phyloP scores from a whole-genome alignment of 2,329 filamentous ascomycete genomes.

The Colletotrichum abscissum region DNA sequence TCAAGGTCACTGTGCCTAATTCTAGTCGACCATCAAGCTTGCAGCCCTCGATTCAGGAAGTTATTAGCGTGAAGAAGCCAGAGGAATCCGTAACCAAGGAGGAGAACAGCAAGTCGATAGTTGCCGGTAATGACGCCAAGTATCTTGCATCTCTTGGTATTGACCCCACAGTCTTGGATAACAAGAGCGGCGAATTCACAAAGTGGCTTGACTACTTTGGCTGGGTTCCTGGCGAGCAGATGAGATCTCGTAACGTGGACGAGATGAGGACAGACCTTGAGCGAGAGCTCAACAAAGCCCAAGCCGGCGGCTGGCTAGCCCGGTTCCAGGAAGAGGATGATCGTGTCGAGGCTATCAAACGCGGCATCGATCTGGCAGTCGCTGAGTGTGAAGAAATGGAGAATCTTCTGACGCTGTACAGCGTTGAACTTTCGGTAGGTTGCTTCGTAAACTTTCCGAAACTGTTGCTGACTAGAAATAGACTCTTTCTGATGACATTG shows the following conservation, averaged over 20 bases:
- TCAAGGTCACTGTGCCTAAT: conserved; percentile 66
- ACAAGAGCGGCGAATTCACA: conserved; percentile 82
- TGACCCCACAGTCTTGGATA: conserved; percentile 80
- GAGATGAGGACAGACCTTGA: conserved; percentile 86
- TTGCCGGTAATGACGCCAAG: conserved; percentile 80
- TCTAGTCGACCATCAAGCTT: conserved; percentile 52
- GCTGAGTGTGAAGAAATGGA: conserved; percentile 96
- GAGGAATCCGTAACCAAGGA: conserved; percentile 51
- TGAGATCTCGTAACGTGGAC: conserved; percentile 80
- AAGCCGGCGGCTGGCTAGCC: conserved; percentile 92
- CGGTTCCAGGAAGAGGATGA: conserved; percentile 89
- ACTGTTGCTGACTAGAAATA: conserved; percentile 51
- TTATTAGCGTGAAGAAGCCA: conserved; percentile 31
- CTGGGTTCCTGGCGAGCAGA: conserved; percentile 82
- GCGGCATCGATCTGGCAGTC: conserved; percentile 88
- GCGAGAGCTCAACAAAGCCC: conserved; percentile 87
- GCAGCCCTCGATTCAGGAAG: conserved; percentile 51
- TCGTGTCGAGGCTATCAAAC: conserved; percentile 86
- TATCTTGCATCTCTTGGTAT: conserved; percentile 84
- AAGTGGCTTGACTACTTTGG: conserved; percentile 87
- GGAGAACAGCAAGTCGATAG: conserved; percentile 68
- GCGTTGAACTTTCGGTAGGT: conserved; percentile 89
- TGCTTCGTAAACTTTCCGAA: background rate
- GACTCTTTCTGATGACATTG: conserved; percentile 95
- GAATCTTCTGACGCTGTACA: conserved; percentile 92